phyloP scores from a whole-genome alignment of 2,329 filamentous ascomycete genomes.

The Zymoseptoria brevis region DNA sequence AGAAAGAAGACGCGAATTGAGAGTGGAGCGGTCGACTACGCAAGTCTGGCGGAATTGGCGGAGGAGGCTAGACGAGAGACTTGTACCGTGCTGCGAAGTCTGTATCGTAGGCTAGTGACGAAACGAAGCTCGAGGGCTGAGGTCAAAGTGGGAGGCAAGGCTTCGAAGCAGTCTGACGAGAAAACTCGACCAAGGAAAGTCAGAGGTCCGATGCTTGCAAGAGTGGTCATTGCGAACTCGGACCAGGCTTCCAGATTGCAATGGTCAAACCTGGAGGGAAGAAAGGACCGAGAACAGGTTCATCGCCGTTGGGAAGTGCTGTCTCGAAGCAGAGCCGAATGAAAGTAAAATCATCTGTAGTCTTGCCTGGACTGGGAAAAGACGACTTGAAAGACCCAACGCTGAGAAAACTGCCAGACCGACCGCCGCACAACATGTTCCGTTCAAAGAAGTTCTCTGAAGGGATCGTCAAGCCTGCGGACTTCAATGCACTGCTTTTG shows the following conservation, averaged over 20 bases:
- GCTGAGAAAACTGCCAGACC: neutral
- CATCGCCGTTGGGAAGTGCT: neutral
- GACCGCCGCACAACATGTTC: neutral
- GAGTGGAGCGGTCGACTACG: constrained; percentile 33
- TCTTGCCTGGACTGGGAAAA: neutral
- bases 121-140: neutral
- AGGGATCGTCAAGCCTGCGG: neutral
- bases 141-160: neutral
- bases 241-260: constrained; percentile 22
- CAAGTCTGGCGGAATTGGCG: constrained; percentile 38
- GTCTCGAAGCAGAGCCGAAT: neutral
- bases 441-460: neutral
- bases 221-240: constrained; percentile 25
- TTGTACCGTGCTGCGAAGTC: constrained; percentile 34
- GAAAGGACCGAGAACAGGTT: constrained; percentile 9
- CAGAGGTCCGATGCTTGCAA: constrained; percentile 20
- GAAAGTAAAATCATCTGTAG: neutral
- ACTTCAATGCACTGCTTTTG: too few relatives aligned
- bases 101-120: constrained; percentile 25
- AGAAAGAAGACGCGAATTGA: neutral
- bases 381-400: constrained; percentile 1
- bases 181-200: constrained; percentile 1
- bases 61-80: constrained; percentile 40
- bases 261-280: constrained; percentile 21
- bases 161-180: constrained; percentile 5